These are phyloP conservation scores for Geotrichum reessii DNA, from an alignment of 1,139 yeast species.

Conservation along the genomic window DNA sequence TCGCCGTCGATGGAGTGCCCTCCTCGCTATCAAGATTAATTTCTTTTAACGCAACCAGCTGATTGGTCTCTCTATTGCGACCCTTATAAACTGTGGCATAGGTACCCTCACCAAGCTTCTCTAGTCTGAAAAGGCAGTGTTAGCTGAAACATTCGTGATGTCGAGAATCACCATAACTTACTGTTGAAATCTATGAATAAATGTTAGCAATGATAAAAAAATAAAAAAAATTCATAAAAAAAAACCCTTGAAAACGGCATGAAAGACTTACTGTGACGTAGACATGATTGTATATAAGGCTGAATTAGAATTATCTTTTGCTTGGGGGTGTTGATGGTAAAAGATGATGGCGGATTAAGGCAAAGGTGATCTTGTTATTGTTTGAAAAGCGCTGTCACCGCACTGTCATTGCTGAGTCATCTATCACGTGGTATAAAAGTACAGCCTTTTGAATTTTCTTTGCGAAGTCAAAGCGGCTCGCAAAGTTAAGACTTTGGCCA, in stretches of 20 bases:
- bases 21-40: constrained; percentile 93
- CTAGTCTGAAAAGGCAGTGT: constrained; percentile 42
- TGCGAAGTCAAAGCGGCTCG: background rate
- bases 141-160: background rate
- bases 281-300: background rate
- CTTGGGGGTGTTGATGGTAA: background rate
- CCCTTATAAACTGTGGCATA: constrained; percentile 98
- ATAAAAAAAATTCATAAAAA: background rate
- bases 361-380: background rate
- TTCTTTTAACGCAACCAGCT: constrained; percentile 89
- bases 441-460: background rate
- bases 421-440: background rate
- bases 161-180: constrained; percentile 4
- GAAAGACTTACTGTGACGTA: constrained; percentile 22
- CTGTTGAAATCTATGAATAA: constrained; percentile 26
- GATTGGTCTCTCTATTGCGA: constrained; percentile 84
- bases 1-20: constrained; percentile 98
- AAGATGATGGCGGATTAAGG: background rate
- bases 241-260: background rate
- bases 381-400: background rate
- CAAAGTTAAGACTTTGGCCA: background rate
- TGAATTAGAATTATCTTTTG: background rate
- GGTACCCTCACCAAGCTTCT: constrained; percentile 94
- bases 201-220: background rate
- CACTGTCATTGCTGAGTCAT: background rate